Evolutionary conservation across 129 eudicot species (phyloP).

Genomic region (Apium graveolens): DNA sequence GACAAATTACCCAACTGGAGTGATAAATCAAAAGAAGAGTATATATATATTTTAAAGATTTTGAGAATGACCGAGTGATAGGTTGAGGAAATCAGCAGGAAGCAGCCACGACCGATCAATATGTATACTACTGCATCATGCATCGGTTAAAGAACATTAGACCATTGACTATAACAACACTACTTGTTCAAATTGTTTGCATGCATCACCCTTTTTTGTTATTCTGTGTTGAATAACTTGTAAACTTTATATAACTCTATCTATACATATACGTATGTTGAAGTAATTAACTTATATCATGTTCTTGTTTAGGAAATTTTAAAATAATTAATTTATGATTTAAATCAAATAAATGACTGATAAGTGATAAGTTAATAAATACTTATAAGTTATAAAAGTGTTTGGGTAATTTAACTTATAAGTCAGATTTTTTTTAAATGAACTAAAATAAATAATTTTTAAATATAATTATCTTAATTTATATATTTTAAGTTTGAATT

Average conservation of each 20-base stretch:
- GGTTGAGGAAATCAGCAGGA: neutral
- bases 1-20: neutral
- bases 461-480: too few species aligned
- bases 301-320: too few species aligned
- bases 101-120: constrained; percentile 7
- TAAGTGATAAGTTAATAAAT: too few species aligned
- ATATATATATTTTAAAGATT: neutral
- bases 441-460: too few species aligned
- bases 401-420: too few species aligned
- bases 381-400: too few species aligned
- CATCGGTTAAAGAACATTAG: neutral
- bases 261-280: neutral
- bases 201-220: neutral
- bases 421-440: too few species aligned
- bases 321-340: too few species aligned
- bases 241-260: neutral
- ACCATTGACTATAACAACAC: neutral
- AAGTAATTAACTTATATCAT: too few species aligned
- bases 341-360: too few species aligned
- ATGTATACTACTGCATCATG: neutral
- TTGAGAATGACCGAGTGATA: neutral
- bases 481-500: too few species aligned
- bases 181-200: neutral
- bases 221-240: neutral
- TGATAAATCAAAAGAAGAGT: neutral